Base-by-base conservation (phyloP, 2,329 filamentous ascomycete species). In the Neofusicoccum laricinum region DNA sequence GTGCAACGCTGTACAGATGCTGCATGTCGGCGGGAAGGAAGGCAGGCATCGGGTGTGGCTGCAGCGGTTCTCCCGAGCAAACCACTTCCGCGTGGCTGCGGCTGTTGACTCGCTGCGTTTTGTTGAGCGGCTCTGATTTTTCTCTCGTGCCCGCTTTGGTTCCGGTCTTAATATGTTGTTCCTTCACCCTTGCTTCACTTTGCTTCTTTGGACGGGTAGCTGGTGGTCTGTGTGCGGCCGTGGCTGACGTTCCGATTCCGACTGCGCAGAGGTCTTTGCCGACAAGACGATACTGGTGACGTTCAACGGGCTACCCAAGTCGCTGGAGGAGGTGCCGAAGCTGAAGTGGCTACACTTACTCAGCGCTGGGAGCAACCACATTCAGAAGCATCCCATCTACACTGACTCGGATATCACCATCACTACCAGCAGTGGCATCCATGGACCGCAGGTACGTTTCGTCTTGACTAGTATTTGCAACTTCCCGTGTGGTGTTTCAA, bases 341-440 rank as follows among this genome's bases (percentile, higher is more conserved):
- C 72, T 80, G 32, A 71, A 83, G 67, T 71, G 86, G 57, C 80
- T 88, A 59, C 86, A 88, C 64, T 80, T 86, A 66, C 78, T 84
- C 68, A 85, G 82, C 10, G 86, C 86, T 7, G 86, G 86, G 2
- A 79, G 82, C 51, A 86, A 88, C 69, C 82, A 84, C 64, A 70
- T 86, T 21, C 70, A 80, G 41, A 70, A 79, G n/a, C 76, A 83
- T 63, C 84, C 85, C 0, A 79, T 88, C 45, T 81, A 85, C 66
- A 84, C 76, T 6, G 74, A 82, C 51, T 82, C 80, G 14, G 71
- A 82, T 30, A 82, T 88, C 58, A 78, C 82, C 0, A 77, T 88
- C 64, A 84, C 84, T 3, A 86, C 82, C 3, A 81, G 80, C 38
- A 83, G 81, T 4, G 82, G 86, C 25, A 82, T 88, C 51, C 85